Evolutionary conservation across 257 asterid species (phyloP), one percentile per base, ranked within the genome.

Genomic region (Asclepias syriaca): DNA sequence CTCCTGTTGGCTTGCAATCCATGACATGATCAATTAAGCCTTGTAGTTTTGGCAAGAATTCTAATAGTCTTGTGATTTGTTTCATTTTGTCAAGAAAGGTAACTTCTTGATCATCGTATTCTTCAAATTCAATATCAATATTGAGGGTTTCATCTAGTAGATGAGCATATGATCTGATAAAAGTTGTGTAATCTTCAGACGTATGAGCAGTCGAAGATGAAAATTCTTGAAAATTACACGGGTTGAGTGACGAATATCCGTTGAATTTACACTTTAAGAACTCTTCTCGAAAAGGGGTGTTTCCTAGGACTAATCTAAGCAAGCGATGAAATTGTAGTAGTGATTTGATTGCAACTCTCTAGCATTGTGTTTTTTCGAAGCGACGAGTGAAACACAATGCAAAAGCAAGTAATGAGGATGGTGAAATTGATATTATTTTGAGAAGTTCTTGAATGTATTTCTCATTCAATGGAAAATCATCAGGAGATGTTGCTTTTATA

Each of bases 321-420:
- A 90, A 86, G 53, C 90, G 85, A 70, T 91, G 94, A 75, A 91
- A 81, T 68, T 89, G 94, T 69, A 86, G 70, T 29, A 89, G 82
- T 11, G 94, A 91, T 78, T 89, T 91, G 9, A 91, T 80, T 5
- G 96, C 94, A 0, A 86, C 96, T 40, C 85, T 63, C 97, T 94
- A 88, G 1, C 89, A 83, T 2, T 39, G 73, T 3, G 97, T 91
- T 69, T 63, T 78, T 48, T 72, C 74, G 24, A 88, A 82, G 15
- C 94, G 76, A 2, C 83, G 74, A 19, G 79, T 67, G 54, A 90
- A 83, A 77, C 77, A 74, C 34, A 78, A 48, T 48, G 85, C 74
- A 32, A 91, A 91, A 4, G 83, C 65, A 3, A 81, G 77, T 58
- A 40, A 66, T 0, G 88, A 83, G 19, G 89, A 59, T 0, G 87